phyloP scores from a whole-genome alignment of 208 protist genomes.

The Vickermania spadyakhi region DNA sequence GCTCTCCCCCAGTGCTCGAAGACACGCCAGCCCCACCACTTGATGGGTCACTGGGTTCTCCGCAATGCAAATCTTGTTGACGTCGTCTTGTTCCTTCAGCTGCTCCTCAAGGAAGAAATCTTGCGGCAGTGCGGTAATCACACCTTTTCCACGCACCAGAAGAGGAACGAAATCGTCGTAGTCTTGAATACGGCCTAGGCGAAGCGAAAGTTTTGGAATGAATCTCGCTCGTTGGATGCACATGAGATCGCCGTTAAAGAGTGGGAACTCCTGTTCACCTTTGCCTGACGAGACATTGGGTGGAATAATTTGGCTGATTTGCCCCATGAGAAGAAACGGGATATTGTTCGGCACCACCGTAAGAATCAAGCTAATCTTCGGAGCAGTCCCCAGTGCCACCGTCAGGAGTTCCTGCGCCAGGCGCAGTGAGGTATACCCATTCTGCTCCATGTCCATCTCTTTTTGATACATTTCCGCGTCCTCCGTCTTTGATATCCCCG shows the following conservation, averaged over 20 bases:
- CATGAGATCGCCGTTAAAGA: constrained; percentile 15
- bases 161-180: constrained; percentile 85
- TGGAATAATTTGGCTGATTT: neutral
- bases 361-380: constrained; percentile 34
- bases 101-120: constrained; percentile 85
- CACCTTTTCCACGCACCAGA: constrained; percentile 47
- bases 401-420: constrained; percentile 31
- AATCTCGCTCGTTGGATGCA: constrained; percentile 25
- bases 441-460: constrained; percentile 7
- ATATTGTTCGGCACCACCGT: constrained; percentile 12
- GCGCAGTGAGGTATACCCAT: constrained; percentile 15
- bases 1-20: constrained; percentile 30
- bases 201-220: constrained; percentile 42
- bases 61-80: constrained; percentile 72
- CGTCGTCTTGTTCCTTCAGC: constrained; percentile 69
- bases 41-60: constrained; percentile 65
- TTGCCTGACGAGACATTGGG: neutral
- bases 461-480: constrained; percentile 5
- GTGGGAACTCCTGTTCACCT: neutral
- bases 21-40: constrained; percentile 72
- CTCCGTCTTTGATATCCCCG: constrained; percentile 1
- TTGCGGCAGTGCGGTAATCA: constrained; percentile 58
- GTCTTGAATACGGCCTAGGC: constrained; percentile 78
- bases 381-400: constrained; percentile 29
- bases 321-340: constrained; percentile 14